These are phyloP conservation scores for Apiotrichum akiyoshidainum DNA, from an alignment of 1,284 basidiomycete genomes.

Conservation along the genomic window DNA sequence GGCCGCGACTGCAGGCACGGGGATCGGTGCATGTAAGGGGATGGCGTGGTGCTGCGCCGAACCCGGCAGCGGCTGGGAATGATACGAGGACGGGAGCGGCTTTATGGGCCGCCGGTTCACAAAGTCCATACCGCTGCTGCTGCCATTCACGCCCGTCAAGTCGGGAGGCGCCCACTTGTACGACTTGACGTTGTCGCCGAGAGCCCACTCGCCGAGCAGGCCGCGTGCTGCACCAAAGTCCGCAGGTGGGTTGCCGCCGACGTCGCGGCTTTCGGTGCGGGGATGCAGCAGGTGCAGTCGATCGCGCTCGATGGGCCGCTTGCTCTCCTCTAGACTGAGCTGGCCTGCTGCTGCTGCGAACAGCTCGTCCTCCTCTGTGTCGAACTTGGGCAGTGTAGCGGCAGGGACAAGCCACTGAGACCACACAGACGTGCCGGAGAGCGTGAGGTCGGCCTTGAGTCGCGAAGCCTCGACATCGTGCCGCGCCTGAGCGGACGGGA, in stretches of 20 bases:
- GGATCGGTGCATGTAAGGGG: too few relatives aligned
- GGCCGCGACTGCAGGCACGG: too few relatives aligned
- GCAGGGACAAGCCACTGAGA: neutral
- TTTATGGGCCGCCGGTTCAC: neutral
- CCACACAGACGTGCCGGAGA: neutral
- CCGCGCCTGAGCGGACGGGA: too few relatives aligned
- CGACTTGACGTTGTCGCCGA: conserved; percentile 18
- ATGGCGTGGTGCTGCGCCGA: too few relatives aligned
- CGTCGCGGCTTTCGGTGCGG: neutral
- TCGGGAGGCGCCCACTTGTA: conserved; percentile 23
- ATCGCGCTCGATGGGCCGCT: neutral
- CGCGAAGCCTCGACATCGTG: neutral
- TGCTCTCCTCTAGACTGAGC: conserved; percentile 25
- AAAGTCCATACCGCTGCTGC: too few relatives aligned
- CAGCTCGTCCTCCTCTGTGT: conserved; percentile 22
- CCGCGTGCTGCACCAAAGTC: neutral
- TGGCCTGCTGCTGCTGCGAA: conserved; percentile 30
- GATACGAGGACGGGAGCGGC: neutral
- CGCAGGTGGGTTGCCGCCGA: neutral
- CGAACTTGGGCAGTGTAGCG: neutral
- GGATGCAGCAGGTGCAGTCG: conserved; percentile 19
- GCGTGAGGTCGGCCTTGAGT: neutral
- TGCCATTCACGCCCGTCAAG: too few relatives aligned
- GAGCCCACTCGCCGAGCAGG: conserved; percentile 33
- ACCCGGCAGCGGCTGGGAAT: too few relatives aligned